Evolutionary conservation across 1,139 yeast genomes (phyloP).

Genomic region (Eremothecium gossypii): DNA sequence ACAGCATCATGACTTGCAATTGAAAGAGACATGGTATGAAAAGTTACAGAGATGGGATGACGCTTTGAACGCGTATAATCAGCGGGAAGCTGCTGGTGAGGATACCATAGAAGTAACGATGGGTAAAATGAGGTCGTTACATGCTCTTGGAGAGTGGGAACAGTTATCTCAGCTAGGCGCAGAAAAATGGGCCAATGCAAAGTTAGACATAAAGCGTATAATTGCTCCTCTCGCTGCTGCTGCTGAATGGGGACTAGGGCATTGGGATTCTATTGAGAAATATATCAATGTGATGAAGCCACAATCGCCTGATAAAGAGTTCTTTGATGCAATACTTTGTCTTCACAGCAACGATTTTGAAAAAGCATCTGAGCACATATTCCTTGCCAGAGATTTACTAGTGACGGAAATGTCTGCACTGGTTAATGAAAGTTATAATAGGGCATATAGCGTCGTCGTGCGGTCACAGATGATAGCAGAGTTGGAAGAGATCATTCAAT

Average conservation of each 20-base stretch:
- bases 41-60: conserved; percentile 97
- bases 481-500: conserved; percentile 85
- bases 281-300: conserved; percentile 83
- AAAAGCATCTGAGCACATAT: conserved; percentile 71
- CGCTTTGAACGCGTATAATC: conserved; percentile 82
- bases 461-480: conserved; percentile 97
- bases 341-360: conserved; percentile 80
- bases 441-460: conserved; percentile 95
- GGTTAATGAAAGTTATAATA: conserved; percentile 89
- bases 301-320: conserved; percentile 90
- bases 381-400: conserved; percentile 75
- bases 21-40: conserved; percentile 97
- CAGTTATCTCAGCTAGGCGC: conserved; percentile 78
- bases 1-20: conserved; percentile 80
- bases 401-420: conserved; percentile 92
- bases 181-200: conserved; percentile 70
- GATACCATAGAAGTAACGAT: conserved; percentile 64
- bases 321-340: conserved; percentile 81
- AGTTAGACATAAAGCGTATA: conserved; percentile 66
- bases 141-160: conserved; percentile 98
- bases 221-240: conserved; percentile 98
- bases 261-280: conserved; percentile 94
- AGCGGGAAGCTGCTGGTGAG: conserved; percentile 46
- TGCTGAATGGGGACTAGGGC: conserved; percentile 98
- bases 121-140: conserved; percentile 97